Evolutionary conservation across 2,329 filamentous ascomycete species (phyloP), one percentile per base, ranked within the genome.

Genomic region (Fusarium secorum): DNA sequence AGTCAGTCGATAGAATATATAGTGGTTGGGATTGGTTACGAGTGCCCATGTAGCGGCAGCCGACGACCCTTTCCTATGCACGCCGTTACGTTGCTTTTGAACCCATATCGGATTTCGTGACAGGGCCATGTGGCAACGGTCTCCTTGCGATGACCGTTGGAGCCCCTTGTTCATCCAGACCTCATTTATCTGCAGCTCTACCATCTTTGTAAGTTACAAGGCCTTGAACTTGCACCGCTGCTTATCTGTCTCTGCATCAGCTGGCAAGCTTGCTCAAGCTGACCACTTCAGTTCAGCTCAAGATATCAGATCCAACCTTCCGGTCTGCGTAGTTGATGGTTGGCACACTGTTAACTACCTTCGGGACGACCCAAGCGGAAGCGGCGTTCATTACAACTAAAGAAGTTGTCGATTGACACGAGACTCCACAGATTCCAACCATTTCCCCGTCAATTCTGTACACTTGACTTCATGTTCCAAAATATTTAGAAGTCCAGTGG

Each of bases 121-220:
- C 17, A 51, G 9, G 11, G 5, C 2, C 46, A 14, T 49, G 28
- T n/a, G 0, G 4, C 7, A 9, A 22, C 11, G 5, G 15, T 15
- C 18, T n/a, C 17, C 11, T 33, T 18, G 8, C 17, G 3, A 22
- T 24, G 15, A 3, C 15, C 3, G 1, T 22, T 33, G 3, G 5
- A 33, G 7, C 11, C 15, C 6, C 3, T 14, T 24, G 9, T 14
- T 11, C 8, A 24, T 11, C 0, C 5, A 9, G 17, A 2, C 4
- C 17, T 11, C 17, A 10, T 8, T 33, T 1, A 7, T 24, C 17
- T 51, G 30, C 17, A 26, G 3, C 3, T 18, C 15, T 51, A 15
- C 5, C 13, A 11, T 8, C 11, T 33, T 11, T 20, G 8, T 24
- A 35, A n/a, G 22, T 35, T 20, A 11, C 9, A 26, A 26, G 32